Evolutionary conservation across 257 asterid species (phyloP).

Genomic region (Lantana camara): DNA sequence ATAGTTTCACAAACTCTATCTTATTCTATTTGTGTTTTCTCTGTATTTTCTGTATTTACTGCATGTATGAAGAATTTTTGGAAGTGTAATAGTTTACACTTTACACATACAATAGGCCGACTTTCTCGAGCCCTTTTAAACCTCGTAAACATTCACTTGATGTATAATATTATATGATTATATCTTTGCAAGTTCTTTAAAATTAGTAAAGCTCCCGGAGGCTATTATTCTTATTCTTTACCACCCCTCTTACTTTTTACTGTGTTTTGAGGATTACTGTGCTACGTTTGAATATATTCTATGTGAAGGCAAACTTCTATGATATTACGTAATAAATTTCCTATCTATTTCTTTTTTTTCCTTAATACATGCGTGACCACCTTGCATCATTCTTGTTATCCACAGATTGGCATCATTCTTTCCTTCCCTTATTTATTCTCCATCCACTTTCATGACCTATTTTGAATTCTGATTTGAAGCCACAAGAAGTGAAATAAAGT

Average conservation of each 20-base stretch:
- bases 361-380: not conserved
- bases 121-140: not conserved
- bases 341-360: not conserved
- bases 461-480: no score
- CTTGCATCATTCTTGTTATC: not conserved
- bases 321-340: not conserved
- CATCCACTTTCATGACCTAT: no score
- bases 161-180: no score
- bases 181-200: not conserved
- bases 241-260: not conserved
- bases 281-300: not conserved
- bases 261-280: constrained; percentile 15
- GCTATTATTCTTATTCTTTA: constrained; percentile 9
- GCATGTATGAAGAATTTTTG: not conserved
- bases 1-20: not conserved
- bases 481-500: no score
- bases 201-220: not conserved
- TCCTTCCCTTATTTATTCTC: not conserved
- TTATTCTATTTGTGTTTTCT: not conserved
- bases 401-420: not conserved
- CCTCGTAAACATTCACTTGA: not conserved
- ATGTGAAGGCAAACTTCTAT: not conserved
- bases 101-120: not conserved
- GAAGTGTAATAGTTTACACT: not conserved
- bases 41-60: not conserved